A percentile compares a stretch with the other conserved stretches of the same genome.
Conservation (phyloP, 2,329 filamentous ascomycete genomes). For the Fusarium piperis region DNA sequence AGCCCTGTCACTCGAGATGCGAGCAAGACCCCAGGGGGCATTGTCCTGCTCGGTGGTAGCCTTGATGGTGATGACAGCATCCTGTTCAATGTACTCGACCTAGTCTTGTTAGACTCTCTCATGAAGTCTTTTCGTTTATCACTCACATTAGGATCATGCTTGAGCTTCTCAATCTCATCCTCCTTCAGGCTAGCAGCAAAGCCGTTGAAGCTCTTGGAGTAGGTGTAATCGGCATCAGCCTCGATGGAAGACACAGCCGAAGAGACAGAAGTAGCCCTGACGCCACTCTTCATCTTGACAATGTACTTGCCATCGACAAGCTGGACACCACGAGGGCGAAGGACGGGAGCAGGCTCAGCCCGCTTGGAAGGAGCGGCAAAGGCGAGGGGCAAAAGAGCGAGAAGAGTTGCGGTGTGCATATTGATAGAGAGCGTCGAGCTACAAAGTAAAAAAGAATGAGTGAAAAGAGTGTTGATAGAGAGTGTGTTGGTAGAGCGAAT, state of each 20-base stretch:
- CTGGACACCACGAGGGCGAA: constrained; percentile 45
- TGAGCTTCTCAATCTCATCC: constrained; percentile 39
- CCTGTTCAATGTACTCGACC: constrained; percentile 54
- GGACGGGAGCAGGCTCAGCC: constrained; percentile 46
- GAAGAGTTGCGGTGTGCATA: constrained; percentile 47
- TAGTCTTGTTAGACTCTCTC: background rate
- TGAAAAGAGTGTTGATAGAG: constrained; percentile 12
- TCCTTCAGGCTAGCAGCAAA: constrained; percentile 43
- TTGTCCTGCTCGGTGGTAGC: constrained; percentile 46
- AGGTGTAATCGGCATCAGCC: constrained; percentile 47
- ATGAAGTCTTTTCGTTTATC: too few relatives aligned
- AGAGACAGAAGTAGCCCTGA: constrained; percentile 33
- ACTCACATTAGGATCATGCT: constrained; percentile 41
- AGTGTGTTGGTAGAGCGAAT: constrained; percentile 8
- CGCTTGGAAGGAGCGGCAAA: constrained; percentile 47
- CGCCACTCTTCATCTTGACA: constrained; percentile 47
- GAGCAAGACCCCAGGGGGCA: constrained; percentile 53
- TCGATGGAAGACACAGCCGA: constrained; percentile 41
- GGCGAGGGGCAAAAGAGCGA: constrained; percentile 46
- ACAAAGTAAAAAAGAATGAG: constrained; percentile 2
- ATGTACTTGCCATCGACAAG: constrained; percentile 51
- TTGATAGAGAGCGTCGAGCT: constrained; percentile 23
- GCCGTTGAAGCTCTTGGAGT: constrained; percentile 37
- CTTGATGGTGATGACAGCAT: constrained; percentile 45
- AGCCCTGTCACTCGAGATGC: constrained; percentile 48